Evolutionary conservation across 2,329 filamentous ascomycete species (phyloP), one percentile per base, ranked within the genome.

Genomic region (Fusarium buharicum): DNA sequence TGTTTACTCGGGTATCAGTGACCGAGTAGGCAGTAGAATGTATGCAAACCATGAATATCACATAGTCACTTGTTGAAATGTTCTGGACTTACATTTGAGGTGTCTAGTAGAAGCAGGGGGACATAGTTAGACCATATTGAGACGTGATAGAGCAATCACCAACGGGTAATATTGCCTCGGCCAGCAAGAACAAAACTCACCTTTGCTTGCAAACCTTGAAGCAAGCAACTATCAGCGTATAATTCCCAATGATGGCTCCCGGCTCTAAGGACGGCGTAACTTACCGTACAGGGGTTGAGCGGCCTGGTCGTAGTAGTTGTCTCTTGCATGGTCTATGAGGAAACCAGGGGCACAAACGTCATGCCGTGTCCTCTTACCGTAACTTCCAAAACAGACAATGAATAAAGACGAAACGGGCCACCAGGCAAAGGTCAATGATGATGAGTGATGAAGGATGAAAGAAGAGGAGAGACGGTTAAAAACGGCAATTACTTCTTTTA

Each of bases 201-300:
- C 64, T 61, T 49, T 66, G 62, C 39, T 68, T 69, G 37, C 67
- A 69, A 41, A 55, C 43, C 67, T 69, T 50, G 20, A 22, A 27
- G 40, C 41, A 18, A 40, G 52, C 14, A 54, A 53, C 20, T 33
- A 14, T 64, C 27, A 64, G 58, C 27, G 14, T 27, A 18, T 28
- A 55, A 28, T 54, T 37, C 41, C 31, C 17, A 39, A 28, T 8
- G 4, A 52, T 39, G n/a, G n/a, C n/a, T n/a, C 8, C n/a, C 8
- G 13, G 17, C 37, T 39, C 16, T 11, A 9, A 34, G 18, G 28
- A 27, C 30, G 39, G 60, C 36, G 34, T 11, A 20, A 54, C 67
- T 56, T 47, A 66, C 67, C 5, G 33, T 52, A 51, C 67, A 69
- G 27, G 67, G 67, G 12, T 69, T 69, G 12, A 61, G 43, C 20